These are phyloP conservation scores for Podila verticillata DNA, from an alignment of 192 early-diverging fungal species.

Conservation along the genomic window DNA sequence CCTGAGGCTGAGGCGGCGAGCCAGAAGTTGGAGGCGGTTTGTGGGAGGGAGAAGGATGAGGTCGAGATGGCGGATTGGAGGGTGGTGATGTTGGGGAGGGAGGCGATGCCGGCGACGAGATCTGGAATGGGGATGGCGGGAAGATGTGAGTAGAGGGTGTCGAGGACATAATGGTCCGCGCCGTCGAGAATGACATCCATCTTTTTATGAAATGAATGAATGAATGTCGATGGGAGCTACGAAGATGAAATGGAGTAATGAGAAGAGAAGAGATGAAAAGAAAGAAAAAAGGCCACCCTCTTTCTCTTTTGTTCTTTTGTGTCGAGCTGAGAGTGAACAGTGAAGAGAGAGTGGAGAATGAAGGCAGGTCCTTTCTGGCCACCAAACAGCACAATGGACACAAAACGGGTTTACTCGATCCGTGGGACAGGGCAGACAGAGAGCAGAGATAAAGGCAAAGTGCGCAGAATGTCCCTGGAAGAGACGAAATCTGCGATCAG, in stretches of 20 bases:
- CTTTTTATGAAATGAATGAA: not conserved
- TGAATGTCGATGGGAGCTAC: not conserved
- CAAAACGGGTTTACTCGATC: no score
- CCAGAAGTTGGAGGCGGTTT: slow-evolving; percentile 46
- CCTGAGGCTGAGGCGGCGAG: slow-evolving; percentile 42
- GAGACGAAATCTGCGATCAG: no score
- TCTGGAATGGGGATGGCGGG: slow-evolving; percentile 56
- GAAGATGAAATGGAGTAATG: no score
- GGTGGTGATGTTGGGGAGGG: slow-evolving; percentile 23
- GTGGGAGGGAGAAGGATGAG: slow-evolving; percentile 26
- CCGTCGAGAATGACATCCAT: slow-evolving; percentile 77
- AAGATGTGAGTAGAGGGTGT: slow-evolving; percentile 64
- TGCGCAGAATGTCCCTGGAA: no score
- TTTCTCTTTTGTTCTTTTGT: no score
- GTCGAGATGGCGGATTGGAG: slow-evolving; percentile 38
- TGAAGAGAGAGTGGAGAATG: no score
- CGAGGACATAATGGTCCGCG: slow-evolving; percentile 72
- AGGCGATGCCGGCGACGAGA: slow-evolving; percentile 46
- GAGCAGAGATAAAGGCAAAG: not conserved
- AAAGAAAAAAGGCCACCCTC: slow-evolving; percentile 2
- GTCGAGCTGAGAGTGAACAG: no score
- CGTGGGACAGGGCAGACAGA: no score
- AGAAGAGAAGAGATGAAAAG: slow-evolving; percentile 10
- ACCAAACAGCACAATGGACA: no score
- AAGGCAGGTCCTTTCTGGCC: no score